Base-by-base conservation (phyloP, 768 basidiomycete genomes). In the Tricholoma terreum region DNA sequence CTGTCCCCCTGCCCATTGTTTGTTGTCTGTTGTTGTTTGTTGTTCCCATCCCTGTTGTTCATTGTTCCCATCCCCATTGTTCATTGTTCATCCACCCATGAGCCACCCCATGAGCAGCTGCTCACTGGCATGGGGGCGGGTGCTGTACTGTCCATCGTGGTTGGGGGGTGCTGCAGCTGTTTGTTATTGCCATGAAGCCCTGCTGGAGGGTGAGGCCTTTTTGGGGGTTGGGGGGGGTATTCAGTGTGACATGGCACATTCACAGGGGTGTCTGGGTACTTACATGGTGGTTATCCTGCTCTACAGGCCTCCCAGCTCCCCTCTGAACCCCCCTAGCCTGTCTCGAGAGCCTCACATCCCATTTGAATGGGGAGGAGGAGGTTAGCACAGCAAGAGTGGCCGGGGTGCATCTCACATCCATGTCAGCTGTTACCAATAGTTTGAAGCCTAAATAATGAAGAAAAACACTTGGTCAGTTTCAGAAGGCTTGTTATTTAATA, bases 21-120 rank as follows among this genome's bases (percentile, higher is more conserved):
- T n/a, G n/a, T n/a, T n/a, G n/a, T n/a, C n/a, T n/a, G n/a, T n/a
- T n/a, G n/a, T n/a, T n/a, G n/a, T n/a, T n/a, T n/a, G n/a, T n/a
- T n/a, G n/a, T n/a, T n/a, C n/a, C n/a, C n/a, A n/a, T 70, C 40
- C 49, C 27, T 4, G 67, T n/a, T 7, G 7, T 38, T 38, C 36
- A n/a, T n/a, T n/a, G 36, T 38, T n/a, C 3, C 7, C 4, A n/a
- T 38, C 36, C 4, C 15, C 7, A 7, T 38, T 15, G 36, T n/a
- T 38, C 15, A n/a, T 15, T 38, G 36, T 12, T 12, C 9, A 12
- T n/a, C n/a, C 34, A 38, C 36, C 36, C 36, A 38, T n/a, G 14
- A 38, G 15, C 36, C 36, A 38, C 36, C 14, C 36, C 15, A n/a
- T 7, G 15, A 38, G 36, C 36, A 38, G 36, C n/a, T 38, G 36